Conservation (phyloP, 352 stramenopile species). For the Globisporangium nunn region DNA sequence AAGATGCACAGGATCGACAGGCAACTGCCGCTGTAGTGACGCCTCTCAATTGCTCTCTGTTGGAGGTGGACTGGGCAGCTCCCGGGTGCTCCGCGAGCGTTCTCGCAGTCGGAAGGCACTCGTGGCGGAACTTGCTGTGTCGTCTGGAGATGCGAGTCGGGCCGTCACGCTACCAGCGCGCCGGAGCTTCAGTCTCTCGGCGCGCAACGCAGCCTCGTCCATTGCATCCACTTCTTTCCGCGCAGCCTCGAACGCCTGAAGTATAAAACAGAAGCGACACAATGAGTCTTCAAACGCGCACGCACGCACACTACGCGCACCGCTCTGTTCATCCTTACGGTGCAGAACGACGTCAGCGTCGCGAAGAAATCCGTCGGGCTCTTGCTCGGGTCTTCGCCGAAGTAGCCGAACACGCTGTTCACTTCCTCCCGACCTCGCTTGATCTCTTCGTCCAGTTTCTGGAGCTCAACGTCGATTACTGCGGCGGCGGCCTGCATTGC, state of each 20-base stretch:
- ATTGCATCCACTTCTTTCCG: conserved; percentile 60
- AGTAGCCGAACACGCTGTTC: conserved; percentile 77
- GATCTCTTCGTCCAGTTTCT: conserved; percentile 29
- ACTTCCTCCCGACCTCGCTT: conserved; percentile 43
- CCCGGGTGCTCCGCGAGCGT: conserved; percentile 20
- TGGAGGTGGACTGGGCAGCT: conserved; percentile 4
- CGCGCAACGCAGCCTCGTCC: conserved; percentile 45
- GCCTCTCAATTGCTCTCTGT: background rate
- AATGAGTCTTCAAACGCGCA: background rate
- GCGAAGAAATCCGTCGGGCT: conserved; percentile 74
- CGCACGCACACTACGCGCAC: conserved; percentile 17
- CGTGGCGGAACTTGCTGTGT: background rate
- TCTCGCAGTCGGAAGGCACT: conserved; percentile 22
- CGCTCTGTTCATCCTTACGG: background rate
- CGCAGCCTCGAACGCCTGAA: conserved; percentile 55
- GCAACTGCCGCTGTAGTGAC: no score
- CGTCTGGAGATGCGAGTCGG: background rate
- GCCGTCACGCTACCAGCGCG: conserved; percentile 17
- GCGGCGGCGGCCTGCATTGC: conserved; percentile 27
- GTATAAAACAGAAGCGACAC: background rate
- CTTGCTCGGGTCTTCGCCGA: conserved; percentile 73
- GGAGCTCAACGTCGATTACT: conserved; percentile 42
- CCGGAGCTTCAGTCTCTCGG: conserved; percentile 59
- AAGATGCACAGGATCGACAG: background rate
- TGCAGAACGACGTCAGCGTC: conserved; percentile 76